Percentiles rank a stretch among this genome's conserved stretches.
These are phyloP conservation scores for Pistacia integerrima DNA, from an alignment of 345 rosid genomes.

Conservation along the genomic window DNA sequence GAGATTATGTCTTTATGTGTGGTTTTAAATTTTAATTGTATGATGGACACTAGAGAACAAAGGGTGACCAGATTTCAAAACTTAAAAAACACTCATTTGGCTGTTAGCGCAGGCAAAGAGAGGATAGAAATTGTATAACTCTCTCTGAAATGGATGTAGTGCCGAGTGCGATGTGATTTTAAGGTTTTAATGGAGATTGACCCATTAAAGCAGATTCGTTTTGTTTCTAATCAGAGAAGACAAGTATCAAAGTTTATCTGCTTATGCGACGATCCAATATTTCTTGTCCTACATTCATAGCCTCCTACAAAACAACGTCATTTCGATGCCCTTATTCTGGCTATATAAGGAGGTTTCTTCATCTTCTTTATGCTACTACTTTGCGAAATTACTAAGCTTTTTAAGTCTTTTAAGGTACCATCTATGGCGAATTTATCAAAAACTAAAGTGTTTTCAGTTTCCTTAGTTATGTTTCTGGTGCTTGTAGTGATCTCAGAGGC, in stretches of 20 bases:
- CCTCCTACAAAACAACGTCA: background rate
- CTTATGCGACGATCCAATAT: slow-evolving; percentile 28
- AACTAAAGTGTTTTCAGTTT: background rate
- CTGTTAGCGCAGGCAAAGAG: background rate
- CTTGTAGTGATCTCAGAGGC: slow-evolving; percentile 17
- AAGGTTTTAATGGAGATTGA: slow-evolving; percentile 26
- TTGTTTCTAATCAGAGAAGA: background rate
- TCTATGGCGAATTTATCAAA: slow-evolving; percentile 26
- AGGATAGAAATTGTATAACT: background rate
- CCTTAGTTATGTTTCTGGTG: slow-evolving; percentile 20
- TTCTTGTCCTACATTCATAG: background rate
- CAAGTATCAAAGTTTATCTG: slow-evolving; percentile 22
- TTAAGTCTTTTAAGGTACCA: background rate
- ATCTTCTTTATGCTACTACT: background rate
- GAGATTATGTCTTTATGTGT: background rate
- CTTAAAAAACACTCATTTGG: background rate
- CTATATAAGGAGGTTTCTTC: too few species aligned
- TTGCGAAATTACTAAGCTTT: background rate
- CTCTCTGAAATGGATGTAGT: background rate
- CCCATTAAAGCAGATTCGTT: slow-evolving; percentile 22
- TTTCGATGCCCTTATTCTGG: background rate
- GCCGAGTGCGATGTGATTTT: background rate
- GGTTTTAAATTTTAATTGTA: slow-evolving; percentile 11
- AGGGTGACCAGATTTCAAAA: slow-evolving; percentile 13
- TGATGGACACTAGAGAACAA: slow-evolving; percentile 17